phyloP scores from a whole-genome alignment of 2,329 filamentous ascomycete species.

The Claviceps africana region DNA sequence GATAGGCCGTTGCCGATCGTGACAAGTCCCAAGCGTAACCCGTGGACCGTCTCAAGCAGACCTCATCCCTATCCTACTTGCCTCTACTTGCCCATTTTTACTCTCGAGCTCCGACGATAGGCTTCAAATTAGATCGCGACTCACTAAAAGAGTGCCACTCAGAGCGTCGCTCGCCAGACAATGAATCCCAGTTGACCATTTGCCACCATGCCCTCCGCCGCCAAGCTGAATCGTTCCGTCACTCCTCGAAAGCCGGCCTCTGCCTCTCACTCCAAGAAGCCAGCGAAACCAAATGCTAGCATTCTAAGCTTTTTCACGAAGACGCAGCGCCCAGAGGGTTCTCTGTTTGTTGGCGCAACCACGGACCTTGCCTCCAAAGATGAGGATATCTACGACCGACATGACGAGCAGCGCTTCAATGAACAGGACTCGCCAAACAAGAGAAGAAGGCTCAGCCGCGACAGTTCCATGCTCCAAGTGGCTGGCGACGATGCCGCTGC shows the following conservation, averaged over 20 bases:
- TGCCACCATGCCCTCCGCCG: slow-evolving; percentile 20
- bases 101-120: neutral
- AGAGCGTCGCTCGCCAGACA: neutral
- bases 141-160: neutral
- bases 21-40: neutral
- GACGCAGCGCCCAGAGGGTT: slow-evolving; percentile 42
- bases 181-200: neutral
- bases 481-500: neutral
- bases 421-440: slow-evolving; percentile 21
- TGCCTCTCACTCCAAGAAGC: slow-evolving; percentile 17
- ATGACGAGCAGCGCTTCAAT: slow-evolving; percentile 17
- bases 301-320: slow-evolving; percentile 68
- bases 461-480: slow-evolving; percentile 1
- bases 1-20: too few species aligned
- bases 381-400: slow-evolving; percentile 16
- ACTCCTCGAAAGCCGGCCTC: slow-evolving; percentile 19
- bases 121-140: neutral
- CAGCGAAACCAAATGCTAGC: slow-evolving; percentile 41
- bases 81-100: neutral
- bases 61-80: neutral
- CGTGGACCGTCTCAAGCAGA: neutral
- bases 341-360: slow-evolving; percentile 36
- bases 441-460: slow-evolving; percentile 16
- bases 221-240: slow-evolving; percentile 18
- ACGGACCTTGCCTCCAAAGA: slow-evolving; percentile 11